phyloP scores from a whole-genome alignment of 1,284 basidiomycete species.

The Malassezia slooffiae region DNA sequence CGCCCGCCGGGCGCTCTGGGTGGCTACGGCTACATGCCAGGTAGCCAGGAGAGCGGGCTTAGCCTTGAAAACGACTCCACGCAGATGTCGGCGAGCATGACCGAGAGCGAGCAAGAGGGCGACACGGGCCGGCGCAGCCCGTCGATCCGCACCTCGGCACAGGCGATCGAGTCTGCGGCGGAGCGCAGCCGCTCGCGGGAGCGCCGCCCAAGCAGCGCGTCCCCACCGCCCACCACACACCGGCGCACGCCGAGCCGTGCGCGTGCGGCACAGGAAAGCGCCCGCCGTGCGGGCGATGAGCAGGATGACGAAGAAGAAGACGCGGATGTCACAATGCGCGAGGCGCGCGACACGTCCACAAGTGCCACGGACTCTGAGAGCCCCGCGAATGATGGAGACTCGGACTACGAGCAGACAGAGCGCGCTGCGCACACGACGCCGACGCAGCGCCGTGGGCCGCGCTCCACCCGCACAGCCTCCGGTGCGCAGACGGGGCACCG shows the following conservation, averaged over 20 bases:
- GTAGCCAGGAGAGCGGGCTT: slow-evolving; percentile 36
- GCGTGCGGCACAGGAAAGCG: no score
- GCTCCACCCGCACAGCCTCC: not conserved
- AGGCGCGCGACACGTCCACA: no score
- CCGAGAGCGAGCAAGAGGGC: slow-evolving; percentile 14
- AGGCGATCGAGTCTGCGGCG: slow-evolving; percentile 16
- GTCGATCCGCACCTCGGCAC: slow-evolving; percentile 29
- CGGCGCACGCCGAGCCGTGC: no score
- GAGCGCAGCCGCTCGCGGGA: no score
- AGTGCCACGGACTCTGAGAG: no score
- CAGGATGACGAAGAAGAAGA: no score
- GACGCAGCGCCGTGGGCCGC: not conserved
- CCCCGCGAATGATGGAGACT: slow-evolving; percentile 9
- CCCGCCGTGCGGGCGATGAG: no score
- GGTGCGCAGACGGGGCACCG: no score
- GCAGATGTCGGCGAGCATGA: slow-evolving; percentile 12
- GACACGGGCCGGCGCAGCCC: slow-evolving; percentile 24
- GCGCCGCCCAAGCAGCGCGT: no score
- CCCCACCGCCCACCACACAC: no score
- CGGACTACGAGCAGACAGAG: slow-evolving; percentile 14
- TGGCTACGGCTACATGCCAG: slow-evolving; percentile 39
- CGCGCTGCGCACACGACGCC: not conserved
- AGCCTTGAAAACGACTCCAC: slow-evolving; percentile 11
- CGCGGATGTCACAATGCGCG: no score
- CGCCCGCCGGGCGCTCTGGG: slow-evolving; percentile 22